These are phyloP conservation scores for Candida orba DNA, from an alignment of 805 yeast species.

Conservation along the genomic window DNA sequence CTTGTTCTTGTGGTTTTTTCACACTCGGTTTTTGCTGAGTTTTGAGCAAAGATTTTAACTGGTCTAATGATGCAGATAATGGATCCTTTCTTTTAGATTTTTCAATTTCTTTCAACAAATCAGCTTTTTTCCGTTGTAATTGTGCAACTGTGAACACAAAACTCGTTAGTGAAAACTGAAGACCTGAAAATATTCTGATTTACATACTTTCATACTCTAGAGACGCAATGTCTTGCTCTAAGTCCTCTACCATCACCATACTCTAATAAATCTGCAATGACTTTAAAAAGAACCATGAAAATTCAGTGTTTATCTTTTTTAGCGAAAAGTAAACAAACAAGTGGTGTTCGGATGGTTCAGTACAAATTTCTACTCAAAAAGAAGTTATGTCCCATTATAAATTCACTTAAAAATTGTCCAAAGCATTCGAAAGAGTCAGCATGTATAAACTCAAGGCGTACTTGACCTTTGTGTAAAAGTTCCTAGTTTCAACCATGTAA, in stretches of 20 bases:
- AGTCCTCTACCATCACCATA: conserved; percentile 25
- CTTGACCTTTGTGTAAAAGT: neutral
- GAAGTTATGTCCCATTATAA: too few species aligned
- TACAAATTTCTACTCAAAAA: too few species aligned
- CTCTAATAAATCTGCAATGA: neutral
- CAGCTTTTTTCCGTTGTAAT: conserved; percentile 17
- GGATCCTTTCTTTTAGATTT: conserved; percentile 16
- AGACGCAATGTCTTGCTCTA: conserved; percentile 31
- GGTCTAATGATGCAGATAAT: conserved; percentile 24
- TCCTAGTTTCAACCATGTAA: conserved; percentile 11
- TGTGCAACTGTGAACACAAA: conserved; percentile 10
- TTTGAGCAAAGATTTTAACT: conserved; percentile 15
- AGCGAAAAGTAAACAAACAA: conserved; percentile 3
- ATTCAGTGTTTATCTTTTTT: neutral
- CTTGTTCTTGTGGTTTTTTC: neutral
- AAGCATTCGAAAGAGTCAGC: conserved; percentile 3
- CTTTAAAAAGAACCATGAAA: too few species aligned
- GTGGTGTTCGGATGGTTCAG: conserved; percentile 5
- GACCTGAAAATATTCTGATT: too few species aligned
- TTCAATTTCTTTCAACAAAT: conserved; percentile 21
- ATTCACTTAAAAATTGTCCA: too few species aligned
- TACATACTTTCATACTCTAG: conserved; percentile 26
- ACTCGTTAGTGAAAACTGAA: neutral
- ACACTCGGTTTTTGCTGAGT: neutral
- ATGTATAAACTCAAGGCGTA: conserved; percentile 6